Evolutionary conservation across 345 rosid species (phyloP), one percentile per base, ranked within the genome.

Genomic region (Boechera stricta): DNA sequence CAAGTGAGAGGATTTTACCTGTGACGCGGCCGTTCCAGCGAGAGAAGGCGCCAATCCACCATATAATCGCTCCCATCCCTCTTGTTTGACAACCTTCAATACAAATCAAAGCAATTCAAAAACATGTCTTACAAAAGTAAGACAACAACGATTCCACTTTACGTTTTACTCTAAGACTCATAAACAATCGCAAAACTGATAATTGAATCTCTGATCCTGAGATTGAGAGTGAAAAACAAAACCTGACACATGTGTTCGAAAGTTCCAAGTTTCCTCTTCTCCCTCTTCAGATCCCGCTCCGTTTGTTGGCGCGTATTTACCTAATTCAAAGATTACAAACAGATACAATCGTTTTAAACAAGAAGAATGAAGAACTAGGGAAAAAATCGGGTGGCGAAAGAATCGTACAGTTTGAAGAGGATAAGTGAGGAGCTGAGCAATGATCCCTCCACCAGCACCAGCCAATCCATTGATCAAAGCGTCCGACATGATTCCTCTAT

Each of bases 271-370:
- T 90, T 87, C 81, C 79, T 86, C 87, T 90, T 86, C 96, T 83
- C 89, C 54, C 84, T 84, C 88, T 89, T 89, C 85, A 75, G 82
- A 83, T 90, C 96, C 64, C 98, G 91, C 81, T 96, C 95, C 64
- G 99, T 96, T 72, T 91, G 99, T 72, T 96, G 99, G 56, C 99
- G 91, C 60, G 99, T 87, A 76, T 91, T 91, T 72, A 93, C 97
- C 99, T 96, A 75, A 35, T 31, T 47, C 53, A 57, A 71, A 71
- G 2, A 64, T 74, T n/a, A 52, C n/a, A 35, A 68, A 13, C 39
- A 62, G 1, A 60, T 24, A 69, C 18, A 35, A 68, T 18, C 18
- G 36, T 6, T 47, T 24, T 52, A 71, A 72, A 80, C 38, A 33
- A 44, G 21, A 49, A 7, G 42, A 62, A 41, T 53, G 47, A 62